These are phyloP conservation scores for Amanita fuliginea DNA, from an alignment of 768 basidiomycete genomes.

Conservation along the genomic window DNA sequence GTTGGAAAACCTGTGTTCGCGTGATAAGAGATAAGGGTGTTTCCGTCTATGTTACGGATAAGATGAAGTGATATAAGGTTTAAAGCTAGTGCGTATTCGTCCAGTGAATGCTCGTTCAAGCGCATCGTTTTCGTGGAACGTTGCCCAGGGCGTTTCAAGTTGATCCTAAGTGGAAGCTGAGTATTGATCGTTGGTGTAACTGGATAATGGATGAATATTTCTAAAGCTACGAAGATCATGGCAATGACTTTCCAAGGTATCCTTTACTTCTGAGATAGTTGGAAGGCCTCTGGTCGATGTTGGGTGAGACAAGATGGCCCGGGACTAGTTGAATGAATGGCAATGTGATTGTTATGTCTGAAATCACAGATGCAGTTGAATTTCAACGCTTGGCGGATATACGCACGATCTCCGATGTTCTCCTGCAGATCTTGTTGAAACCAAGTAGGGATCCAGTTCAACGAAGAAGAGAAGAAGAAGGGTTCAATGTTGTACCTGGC, in stretches of 20 bases:
- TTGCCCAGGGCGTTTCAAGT: background rate
- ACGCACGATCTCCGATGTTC: conserved; percentile 43
- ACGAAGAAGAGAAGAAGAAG: conserved; percentile 55
- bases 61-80: conserved; percentile 40
- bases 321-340: conserved; percentile 39
- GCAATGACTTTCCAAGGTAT: background rate
- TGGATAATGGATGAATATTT: background rate
- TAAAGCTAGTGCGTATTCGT: conserved; percentile 25
- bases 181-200: conserved; percentile 21
- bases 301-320: conserved; percentile 11
- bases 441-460: conserved; percentile 60
- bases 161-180: conserved; percentile 22
- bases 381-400: background rate
- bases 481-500: conserved; percentile 45
- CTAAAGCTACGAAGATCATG: background rate
- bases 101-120: conserved; percentile 9
- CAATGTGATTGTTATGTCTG: conserved; percentile 48
- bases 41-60: conserved; percentile 30
- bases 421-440: conserved; percentile 38
- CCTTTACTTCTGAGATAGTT: background rate
- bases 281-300: conserved; percentile 9
- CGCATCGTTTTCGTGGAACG: no score
- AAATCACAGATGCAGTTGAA: background rate
- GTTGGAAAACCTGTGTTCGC: conserved; percentile 25
- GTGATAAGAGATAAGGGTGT: conserved; percentile 41